phyloP scores from a whole-genome alignment of 1,284 basidiomycete genomes.

The Volvariella surrecta region DNA sequence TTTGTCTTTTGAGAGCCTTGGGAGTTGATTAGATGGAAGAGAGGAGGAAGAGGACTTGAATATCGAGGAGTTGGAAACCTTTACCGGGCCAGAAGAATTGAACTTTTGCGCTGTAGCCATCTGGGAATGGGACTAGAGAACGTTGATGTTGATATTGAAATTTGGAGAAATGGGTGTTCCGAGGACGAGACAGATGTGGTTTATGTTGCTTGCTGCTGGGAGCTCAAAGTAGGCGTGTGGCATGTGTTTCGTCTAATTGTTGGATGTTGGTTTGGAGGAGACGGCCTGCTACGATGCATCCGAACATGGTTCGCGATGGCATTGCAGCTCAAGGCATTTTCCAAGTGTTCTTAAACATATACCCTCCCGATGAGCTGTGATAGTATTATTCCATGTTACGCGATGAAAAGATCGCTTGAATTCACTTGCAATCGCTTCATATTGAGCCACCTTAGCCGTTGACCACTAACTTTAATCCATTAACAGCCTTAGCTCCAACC shows the following conservation, averaged over 20 bases:
- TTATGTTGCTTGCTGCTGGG: constrained; percentile 68
- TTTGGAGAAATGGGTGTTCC: constrained; percentile 36
- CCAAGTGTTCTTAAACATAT: too few relatives aligned
- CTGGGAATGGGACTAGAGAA: constrained; percentile 69
- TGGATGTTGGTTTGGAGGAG: constrained; percentile 67
- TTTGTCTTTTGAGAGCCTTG: constrained; percentile 83
- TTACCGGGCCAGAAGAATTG: constrained; percentile 88
- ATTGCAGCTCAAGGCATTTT: too few relatives aligned
- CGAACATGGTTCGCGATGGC: too few relatives aligned
- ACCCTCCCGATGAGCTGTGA: too few relatives aligned
- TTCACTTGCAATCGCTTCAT: too few relatives aligned
- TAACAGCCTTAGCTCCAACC: too few relatives aligned
- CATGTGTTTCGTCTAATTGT: constrained; percentile 78
- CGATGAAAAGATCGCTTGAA: too few relatives aligned
- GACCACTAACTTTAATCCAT: too few relatives aligned
- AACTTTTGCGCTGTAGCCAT: constrained; percentile 83
- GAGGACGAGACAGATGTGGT: constrained; percentile 86
- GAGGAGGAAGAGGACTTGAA: constrained; percentile 41
- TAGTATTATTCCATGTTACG: too few relatives aligned
- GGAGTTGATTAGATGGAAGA: constrained; percentile 3
- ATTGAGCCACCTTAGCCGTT: too few relatives aligned
- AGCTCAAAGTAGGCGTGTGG: constrained; percentile 82
- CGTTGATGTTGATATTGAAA: constrained; percentile 5
- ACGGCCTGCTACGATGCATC: constrained; percentile 71
- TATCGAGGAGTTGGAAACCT: constrained; percentile 83